These are phyloP conservation scores for Haplosporangium sp. DNA, from an alignment of 371 early-diverging fungal genomes.

Conservation along the genomic window DNA sequence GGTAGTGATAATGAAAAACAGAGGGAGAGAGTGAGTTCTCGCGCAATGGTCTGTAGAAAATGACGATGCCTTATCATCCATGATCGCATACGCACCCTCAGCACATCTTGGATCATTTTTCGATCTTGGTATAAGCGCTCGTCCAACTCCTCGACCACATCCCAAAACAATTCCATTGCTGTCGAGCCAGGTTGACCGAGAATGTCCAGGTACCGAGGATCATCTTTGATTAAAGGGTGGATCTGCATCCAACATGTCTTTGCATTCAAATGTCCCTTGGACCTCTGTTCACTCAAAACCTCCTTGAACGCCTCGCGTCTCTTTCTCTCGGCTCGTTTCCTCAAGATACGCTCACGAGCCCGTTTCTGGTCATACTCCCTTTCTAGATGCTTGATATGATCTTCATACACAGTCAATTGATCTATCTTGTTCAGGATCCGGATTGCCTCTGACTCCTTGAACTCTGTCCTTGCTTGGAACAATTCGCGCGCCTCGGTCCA, in stretches of 20 bases:
- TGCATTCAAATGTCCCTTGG: conserved; percentile 69
- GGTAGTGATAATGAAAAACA: neutral
- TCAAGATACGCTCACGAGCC: conserved; percentile 46
- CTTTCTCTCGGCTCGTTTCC: conserved; percentile 74
- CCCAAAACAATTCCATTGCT: conserved; percentile 94
- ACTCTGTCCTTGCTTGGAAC: conserved; percentile 61
- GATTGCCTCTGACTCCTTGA: conserved; percentile 65
- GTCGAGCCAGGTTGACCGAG: conserved; percentile 88
- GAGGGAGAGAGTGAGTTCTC: neutral
- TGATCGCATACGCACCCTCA: conserved; percentile 55
- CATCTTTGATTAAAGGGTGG: conserved; percentile 77
- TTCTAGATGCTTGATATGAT: conserved; percentile 77
- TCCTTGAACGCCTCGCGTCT: conserved; percentile 75
- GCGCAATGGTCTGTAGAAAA: neutral
- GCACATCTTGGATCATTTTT: conserved; percentile 70
- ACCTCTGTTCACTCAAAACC: conserved; percentile 69
- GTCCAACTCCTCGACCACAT: conserved; percentile 83
- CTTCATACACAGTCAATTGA: conserved; percentile 83
- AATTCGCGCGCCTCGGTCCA: conserved; percentile 76
- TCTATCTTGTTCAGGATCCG: conserved; percentile 84
- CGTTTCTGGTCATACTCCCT: conserved; percentile 63
- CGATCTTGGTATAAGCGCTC: conserved; percentile 79
- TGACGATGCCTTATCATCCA: neutral
- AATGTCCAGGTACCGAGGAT: conserved; percentile 76
- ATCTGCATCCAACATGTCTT: conserved; percentile 87